A percentile compares a stretch with the other conserved stretches of the same genome.
These are phyloP conservation scores for Hortiboletus flavorubellus DNA, from an alignment of 768 basidiomycete genomes.

Conservation along the genomic window DNA sequence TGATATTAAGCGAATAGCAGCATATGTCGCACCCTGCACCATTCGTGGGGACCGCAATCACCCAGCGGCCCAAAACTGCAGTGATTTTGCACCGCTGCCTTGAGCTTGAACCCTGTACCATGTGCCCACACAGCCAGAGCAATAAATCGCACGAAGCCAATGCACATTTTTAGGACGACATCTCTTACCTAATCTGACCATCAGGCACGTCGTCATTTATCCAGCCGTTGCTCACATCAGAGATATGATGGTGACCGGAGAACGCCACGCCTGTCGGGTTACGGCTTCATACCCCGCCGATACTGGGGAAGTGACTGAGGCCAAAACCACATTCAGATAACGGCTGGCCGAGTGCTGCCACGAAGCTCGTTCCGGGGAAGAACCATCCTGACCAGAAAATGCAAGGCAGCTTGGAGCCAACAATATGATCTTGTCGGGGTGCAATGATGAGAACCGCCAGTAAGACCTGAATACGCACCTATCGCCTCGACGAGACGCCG, in stretches of 20 bases:
- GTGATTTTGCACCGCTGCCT: neutral
- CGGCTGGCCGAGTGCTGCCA: neutral
- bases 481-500: conserved; percentile 8
- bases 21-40: neutral
- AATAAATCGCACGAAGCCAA: conserved; percentile 28
- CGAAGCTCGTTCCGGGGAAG: neutral
- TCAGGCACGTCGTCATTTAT: conserved; percentile 6
- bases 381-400: conserved; percentile 7
- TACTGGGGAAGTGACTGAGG: neutral
- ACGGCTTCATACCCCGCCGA: neutral
- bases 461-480: conserved; percentile 7
- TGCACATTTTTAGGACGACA: conserved; percentile 7
- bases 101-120: conserved; percentile 1
- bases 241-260: conserved; percentile 12
- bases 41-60: neutral
- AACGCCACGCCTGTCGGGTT: conserved; percentile 17
- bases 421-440: conserved; percentile 23
- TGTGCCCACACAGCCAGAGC: conserved; percentile 9
- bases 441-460: conserved; percentile 5
- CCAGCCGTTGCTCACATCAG: conserved; percentile 4
- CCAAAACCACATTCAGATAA: neutral
- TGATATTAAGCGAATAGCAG: neutral
- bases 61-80: neutral
- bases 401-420: neutral
- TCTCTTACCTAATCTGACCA: conserved; percentile 21